Percentiles rank a stretch among this genome's conserved stretches.
Conservation (phyloP, 768 basidiomycete species). For the Boletus rufocinnamomeus region DNA sequence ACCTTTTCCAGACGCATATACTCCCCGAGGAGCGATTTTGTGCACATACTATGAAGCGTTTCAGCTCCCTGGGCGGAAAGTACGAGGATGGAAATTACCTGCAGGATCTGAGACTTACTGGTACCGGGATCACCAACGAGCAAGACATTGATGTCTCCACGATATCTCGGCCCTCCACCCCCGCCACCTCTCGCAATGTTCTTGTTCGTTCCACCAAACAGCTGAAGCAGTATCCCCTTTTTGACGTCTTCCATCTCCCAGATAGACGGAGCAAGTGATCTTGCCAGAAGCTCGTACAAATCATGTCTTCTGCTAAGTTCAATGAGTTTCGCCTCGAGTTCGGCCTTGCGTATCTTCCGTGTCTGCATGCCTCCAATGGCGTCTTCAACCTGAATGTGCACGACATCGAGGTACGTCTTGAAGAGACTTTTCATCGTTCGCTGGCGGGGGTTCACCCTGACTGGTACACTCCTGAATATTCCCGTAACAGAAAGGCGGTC, state of each 20-base stretch:
- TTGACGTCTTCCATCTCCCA: slow-evolving; percentile 99
- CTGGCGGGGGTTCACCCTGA: slow-evolving; percentile 92
- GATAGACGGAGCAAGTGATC: slow-evolving; percentile 90
- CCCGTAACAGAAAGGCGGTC: slow-evolving; percentile 90
- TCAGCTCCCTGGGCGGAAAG: neutral
- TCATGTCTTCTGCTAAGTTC: slow-evolving; percentile 75
- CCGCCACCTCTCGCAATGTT: slow-evolving; percentile 90
- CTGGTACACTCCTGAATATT: slow-evolving; percentile 93
- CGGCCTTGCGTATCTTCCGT: slow-evolving; percentile 52
- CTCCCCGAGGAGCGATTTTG: slow-evolving; percentile 96
- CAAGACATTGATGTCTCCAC: slow-evolving; percentile 97
- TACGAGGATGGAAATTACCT: slow-evolving; percentile 48
- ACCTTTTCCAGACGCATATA: slow-evolving; percentile 97
- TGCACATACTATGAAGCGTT: slow-evolving; percentile 78
- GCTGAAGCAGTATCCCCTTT: slow-evolving; percentile 93
- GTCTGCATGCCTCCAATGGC: slow-evolving; percentile 38
- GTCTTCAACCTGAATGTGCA: slow-evolving; percentile 77
- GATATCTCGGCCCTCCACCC: slow-evolving; percentile 92
- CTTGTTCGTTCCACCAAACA: slow-evolving; percentile 99
- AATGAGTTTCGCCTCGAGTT: slow-evolving; percentile 76
- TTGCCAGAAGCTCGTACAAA: slow-evolving; percentile 82
- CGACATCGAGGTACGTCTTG: slow-evolving; percentile 96
- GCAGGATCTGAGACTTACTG: slow-evolving; percentile 92
- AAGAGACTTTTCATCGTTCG: slow-evolving; percentile 92
- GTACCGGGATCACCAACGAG: slow-evolving; percentile 98